Conservation (phyloP, 2,329 filamentous ascomycete species). For the Cylindrodendrum hubeiense region DNA sequence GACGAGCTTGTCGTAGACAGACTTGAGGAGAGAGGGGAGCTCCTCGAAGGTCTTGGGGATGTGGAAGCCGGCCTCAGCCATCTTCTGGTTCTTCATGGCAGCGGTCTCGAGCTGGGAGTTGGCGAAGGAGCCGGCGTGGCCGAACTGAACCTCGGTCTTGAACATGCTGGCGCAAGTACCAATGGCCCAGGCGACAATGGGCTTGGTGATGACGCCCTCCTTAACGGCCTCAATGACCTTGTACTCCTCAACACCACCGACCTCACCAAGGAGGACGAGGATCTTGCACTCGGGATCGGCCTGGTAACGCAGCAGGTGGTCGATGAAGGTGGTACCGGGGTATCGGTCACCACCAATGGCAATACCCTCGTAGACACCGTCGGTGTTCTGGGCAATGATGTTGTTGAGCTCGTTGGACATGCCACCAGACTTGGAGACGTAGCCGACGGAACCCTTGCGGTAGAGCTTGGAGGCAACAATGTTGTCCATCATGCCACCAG, state of each 20-base stretch:
- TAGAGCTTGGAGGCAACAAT: conserved; percentile 99
- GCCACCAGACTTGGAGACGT: conserved; percentile 99
- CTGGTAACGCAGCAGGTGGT: conserved; percentile 97
- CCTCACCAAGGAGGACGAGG: conserved; percentile 93
- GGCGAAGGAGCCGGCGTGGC: conserved; percentile 97
- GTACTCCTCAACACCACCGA: conserved; percentile 99
- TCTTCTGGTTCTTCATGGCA: conserved; percentile 94
- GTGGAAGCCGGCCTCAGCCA: conserved; percentile 94
- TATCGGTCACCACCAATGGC: conserved; percentile 99
- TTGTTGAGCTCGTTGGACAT: conserved; percentile 99
- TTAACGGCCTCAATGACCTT: conserved; percentile 99
- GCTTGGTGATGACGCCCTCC: conserved; percentile 95
- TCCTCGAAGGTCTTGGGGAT: conserved; percentile 98
- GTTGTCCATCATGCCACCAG: conserved; percentile 99
- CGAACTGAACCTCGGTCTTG: conserved; percentile 99
- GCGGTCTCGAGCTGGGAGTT: conserved; percentile 99
- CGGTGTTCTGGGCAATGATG: conserved; percentile 95
- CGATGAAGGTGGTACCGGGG: conserved; percentile 98
- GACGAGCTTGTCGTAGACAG: conserved; percentile 91
- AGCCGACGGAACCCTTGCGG: conserved; percentile 98
- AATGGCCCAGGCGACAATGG: conserved; percentile 98
- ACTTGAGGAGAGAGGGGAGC: conserved; percentile 80
- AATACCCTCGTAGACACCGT: conserved; percentile 99
- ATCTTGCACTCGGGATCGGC: conserved; percentile 98
- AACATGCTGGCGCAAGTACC: conserved; percentile 99